A percentile compares a stretch with the other conserved stretches of the same genome.
These are phyloP conservation scores for Heracleum sosnowskyi DNA, from an alignment of 129 eudicot genomes.

Conservation along the genomic window DNA sequence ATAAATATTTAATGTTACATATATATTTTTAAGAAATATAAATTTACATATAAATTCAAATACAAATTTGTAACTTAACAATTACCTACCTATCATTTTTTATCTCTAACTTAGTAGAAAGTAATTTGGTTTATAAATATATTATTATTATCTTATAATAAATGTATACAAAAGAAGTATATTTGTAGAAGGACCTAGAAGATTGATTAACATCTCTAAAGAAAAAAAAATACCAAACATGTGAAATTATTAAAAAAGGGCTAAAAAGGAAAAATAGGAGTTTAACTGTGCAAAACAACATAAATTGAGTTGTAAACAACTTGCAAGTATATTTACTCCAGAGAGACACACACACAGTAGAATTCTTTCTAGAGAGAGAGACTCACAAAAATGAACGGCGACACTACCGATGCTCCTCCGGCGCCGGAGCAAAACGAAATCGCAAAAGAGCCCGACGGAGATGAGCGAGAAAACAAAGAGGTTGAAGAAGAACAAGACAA, in stretches of 20 bases:
- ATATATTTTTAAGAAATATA: too few relatives aligned
- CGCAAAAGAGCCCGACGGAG: not conserved
- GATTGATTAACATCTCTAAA: not conserved
- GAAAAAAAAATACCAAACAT: too few relatives aligned
- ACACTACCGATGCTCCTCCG: not conserved
- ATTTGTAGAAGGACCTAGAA: not conserved
- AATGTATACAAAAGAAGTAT: too few relatives aligned
- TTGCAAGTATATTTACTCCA: not conserved
- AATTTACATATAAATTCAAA: too few relatives aligned
- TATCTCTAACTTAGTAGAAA: too few relatives aligned
- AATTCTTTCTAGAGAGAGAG: not conserved
- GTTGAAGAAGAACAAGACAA: slow-evolving; percentile 24
- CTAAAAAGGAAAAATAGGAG: not conserved
- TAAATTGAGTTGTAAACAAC: not conserved
- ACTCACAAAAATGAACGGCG: not conserved
- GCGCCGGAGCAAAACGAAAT: not conserved
- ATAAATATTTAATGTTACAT: too few relatives aligned
- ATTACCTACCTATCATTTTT: too few relatives aligned
- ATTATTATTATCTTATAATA: too few relatives aligned
- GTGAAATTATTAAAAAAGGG: not conserved
- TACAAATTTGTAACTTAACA: too few relatives aligned
- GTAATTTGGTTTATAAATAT: too few relatives aligned
- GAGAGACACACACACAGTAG: not conserved
- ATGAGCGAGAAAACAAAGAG: slow-evolving; percentile 19
- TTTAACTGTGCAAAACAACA: not conserved